Evolutionary conservation across 257 asterid species (phyloP), one percentile per base, ranked within the genome.

Genomic region (Solanum tarapatanum): DNA sequence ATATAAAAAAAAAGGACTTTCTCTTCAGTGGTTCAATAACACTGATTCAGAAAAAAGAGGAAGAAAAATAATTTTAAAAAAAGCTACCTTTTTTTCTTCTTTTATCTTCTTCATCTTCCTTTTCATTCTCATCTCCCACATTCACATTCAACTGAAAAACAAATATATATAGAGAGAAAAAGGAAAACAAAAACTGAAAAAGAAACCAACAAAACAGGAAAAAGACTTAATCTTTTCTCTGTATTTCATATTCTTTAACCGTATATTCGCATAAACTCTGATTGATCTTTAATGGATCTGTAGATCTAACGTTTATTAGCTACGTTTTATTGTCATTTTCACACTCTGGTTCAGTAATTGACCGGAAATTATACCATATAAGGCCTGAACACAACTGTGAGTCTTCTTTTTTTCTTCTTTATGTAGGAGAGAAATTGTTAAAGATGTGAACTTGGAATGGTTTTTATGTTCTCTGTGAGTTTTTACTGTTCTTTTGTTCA

Each of bases 251-350:
- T 66, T 35, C 30, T 74, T 82, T 88, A 80, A 75, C 21, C 36
- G n/a, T 41, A 41, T 77, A 41, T 77, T 76, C 11, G 14, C 85
- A 8, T 82, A 82, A 82, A 24, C 69, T 28, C 2, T 0, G 28
- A 2, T 82, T 45, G n/a, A 80, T 28, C 58, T 84, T 91, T 89
- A 87, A 90, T 90, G 92, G 92, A 91, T 92, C 92, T 91, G n/a
- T 85, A 92, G 94, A 92, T 91, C 94, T 91, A 86, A 73, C 88
- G 69, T 87, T 92, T 87, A 86, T 89, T 90, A 86, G 88, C 84
- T 87, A 36, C 37, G 51, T 86, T 82, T 90, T 82, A 62, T 66
- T 88, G 86, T 86, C 88, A 60, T 87, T 89, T 74, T 91, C 90
- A 36, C 51, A 79, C 84, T 85, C 66, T 37, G 86, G 51, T 89